Percentiles rank a stretch among this genome's conserved stretches.
Conservation (phyloP, 202 grass and related monocot species). For the Panicum hallii region DNA sequence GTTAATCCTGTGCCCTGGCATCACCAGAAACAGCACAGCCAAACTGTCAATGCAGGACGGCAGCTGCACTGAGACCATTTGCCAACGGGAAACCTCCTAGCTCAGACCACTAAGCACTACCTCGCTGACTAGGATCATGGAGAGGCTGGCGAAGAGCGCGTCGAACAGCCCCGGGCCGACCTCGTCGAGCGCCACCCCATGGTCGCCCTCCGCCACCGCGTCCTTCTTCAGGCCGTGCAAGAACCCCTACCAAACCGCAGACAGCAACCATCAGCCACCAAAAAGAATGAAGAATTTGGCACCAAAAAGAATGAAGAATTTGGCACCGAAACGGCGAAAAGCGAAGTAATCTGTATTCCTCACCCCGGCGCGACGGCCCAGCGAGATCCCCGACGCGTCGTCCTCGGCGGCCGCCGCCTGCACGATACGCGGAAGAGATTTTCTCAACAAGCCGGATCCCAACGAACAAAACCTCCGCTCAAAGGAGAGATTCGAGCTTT, state of each 20-base stretch:
- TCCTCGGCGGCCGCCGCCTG: slow-evolving; percentile 37
- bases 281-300: neutral
- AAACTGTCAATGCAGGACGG: neutral
- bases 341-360: slow-evolving; percentile 15
- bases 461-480: neutral
- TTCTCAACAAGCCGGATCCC: neutral
- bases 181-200: slow-evolving; percentile 66
- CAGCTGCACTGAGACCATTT: neutral
- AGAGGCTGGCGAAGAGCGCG: slow-evolving; percentile 81
- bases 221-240: slow-evolving; percentile 65
- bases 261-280: neutral
- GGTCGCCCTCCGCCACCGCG: slow-evolving; percentile 33
- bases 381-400: slow-evolving; percentile 39
- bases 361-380: slow-evolving; percentile 66
- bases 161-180: slow-evolving; percentile 74
- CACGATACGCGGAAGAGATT: slow-evolving; percentile 34
- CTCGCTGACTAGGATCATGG: slow-evolving; percentile 90
- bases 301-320: neutral
- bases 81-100: neutral
- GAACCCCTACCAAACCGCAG: slow-evolving; percentile 50
- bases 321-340: too few species aligned
- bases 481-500: neutral
- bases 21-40: neutral
- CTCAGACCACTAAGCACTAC: slow-evolving; percentile 31
- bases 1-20: neutral